A percentile compares a stretch with the other conserved stretches of the same genome.
These are phyloP conservation scores for Benincasa hispida DNA, from an alignment of 306 rosid species.

Conservation along the genomic window DNA sequence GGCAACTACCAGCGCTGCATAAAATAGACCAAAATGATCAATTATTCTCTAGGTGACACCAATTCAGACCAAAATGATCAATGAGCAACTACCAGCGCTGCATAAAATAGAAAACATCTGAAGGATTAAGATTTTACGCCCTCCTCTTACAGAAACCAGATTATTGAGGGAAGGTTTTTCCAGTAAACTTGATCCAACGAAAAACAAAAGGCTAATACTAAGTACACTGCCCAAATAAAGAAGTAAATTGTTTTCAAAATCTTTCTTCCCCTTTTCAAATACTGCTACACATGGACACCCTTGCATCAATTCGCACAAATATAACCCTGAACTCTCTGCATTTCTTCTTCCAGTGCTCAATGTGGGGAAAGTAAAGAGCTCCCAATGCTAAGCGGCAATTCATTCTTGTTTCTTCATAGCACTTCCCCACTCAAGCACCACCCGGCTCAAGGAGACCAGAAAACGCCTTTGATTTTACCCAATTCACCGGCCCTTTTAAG, in stretches of 20 bases:
- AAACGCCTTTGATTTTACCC: background rate
- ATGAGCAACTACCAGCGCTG: background rate
- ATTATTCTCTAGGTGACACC: background rate
- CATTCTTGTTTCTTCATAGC: background rate
- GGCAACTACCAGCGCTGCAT: too few relatives aligned
- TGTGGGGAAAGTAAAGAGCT: background rate
- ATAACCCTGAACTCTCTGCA: background rate
- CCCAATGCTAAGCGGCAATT: background rate
- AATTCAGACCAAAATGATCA: background rate
- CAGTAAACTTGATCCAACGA: background rate
- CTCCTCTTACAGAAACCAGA: background rate
- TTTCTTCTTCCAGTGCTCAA: background rate
- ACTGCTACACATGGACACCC: background rate
- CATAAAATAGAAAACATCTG: background rate
- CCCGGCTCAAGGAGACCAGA: background rate
- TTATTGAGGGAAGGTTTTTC: background rate
- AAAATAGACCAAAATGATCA: background rate
- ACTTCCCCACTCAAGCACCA: background rate
- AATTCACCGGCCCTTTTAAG: background rate
- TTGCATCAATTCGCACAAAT: background rate
- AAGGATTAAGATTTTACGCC: background rate
- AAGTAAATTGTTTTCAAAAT: background rate
- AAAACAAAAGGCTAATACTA: background rate
- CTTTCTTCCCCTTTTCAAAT: background rate
- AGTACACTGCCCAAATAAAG: background rate